Conservation (phyloP, 805 yeast species). For the Kodamaea hsintzibuensis region DNA sequence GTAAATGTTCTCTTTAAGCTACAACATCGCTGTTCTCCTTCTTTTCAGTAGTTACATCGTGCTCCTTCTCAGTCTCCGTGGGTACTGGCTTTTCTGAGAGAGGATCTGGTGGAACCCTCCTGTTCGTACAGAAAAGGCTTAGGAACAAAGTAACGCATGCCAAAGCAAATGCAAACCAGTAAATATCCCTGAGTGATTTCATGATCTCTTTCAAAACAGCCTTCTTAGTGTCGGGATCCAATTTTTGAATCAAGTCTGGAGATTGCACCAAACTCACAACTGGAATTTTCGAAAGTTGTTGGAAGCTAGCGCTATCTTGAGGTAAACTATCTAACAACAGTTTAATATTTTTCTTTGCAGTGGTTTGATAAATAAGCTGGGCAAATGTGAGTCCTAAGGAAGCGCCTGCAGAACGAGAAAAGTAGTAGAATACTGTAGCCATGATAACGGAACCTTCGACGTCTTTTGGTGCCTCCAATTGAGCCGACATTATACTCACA, state of each 20-base stretch:
- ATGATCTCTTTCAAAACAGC: slow-evolving; percentile 32
- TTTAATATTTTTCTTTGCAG: slow-evolving; percentile 20
- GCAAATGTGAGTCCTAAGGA: slow-evolving; percentile 31
- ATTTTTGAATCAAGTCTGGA: slow-evolving; percentile 25
- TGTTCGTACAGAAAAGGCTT: slow-evolving; percentile 40
- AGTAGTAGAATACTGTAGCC: slow-evolving; percentile 47
- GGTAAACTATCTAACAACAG: slow-evolving; percentile 9
- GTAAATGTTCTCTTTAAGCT: not conserved
- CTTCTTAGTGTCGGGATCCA: slow-evolving; percentile 14
- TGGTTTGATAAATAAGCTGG: slow-evolving; percentile 29
- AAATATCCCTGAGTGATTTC: slow-evolving; percentile 31
- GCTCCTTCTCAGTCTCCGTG: not conserved
- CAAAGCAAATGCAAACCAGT: slow-evolving; percentile 38
- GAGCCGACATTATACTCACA: slow-evolving; percentile 43
- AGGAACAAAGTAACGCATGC: slow-evolving; percentile 31
- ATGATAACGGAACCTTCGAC: slow-evolving; percentile 48
- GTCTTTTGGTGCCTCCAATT: slow-evolving; percentile 50
- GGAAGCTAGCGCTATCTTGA: slow-evolving; percentile 8
- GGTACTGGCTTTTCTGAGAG: not conserved
- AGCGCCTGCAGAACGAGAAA: slow-evolving; percentile 34
- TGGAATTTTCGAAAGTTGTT: slow-evolving; percentile 11
- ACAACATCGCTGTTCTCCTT: not conserved
- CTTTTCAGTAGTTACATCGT: not conserved
- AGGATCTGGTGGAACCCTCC: slow-evolving; percentile 37
- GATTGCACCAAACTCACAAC: slow-evolving; percentile 20